Evolutionary conservation across 2,329 filamentous ascomycete genomes (phyloP).

Genomic region (Xylariaceae sp.): DNA sequence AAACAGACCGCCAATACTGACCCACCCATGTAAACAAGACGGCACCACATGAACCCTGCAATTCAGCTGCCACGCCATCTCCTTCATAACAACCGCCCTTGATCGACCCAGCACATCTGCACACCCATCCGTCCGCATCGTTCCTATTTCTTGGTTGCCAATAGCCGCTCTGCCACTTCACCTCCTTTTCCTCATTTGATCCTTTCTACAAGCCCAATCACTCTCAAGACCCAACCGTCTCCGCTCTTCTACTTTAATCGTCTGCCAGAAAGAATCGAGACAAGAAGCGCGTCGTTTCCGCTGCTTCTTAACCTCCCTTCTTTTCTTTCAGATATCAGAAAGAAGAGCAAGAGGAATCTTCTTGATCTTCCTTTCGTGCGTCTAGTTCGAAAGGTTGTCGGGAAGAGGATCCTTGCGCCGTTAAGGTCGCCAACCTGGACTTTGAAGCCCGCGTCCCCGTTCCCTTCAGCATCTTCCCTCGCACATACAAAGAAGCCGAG

Average conservation of each 20-base stretch:
- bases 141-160: conserved; percentile 42
- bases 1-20: conserved; percentile 34
- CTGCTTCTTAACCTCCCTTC: conserved; percentile 47
- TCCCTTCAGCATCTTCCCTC: conserved; percentile 99
- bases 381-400: conserved; percentile 50
- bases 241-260: conserved; percentile 43
- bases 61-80: conserved; percentile 30
- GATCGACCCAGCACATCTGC: conserved; percentile 10
- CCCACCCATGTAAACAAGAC: conserved; percentile 40
- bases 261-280: conserved; percentile 43
- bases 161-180: conserved; percentile 41
- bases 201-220: conserved; percentile 28
- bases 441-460: conserved; percentile 99
- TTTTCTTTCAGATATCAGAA: conserved; percentile 52
- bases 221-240: conserved; percentile 39
- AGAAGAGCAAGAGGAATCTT: conserved; percentile 70
- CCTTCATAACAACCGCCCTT: conserved; percentile 31
- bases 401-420: conserved; percentile 52
- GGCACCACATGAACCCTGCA: conserved; percentile 36
- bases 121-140: conserved; percentile 23
- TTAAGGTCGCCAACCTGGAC: conserved; percentile 95
- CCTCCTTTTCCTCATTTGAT: conserved; percentile 40
- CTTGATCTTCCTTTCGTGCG: conserved; percentile 67
- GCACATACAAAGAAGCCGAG: conserved; percentile 80
- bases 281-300: conserved; percentile 43